These are phyloP conservation scores for Teunomyces kruisii DNA, from an alignment of 805 yeast species.

Conservation along the genomic window DNA sequence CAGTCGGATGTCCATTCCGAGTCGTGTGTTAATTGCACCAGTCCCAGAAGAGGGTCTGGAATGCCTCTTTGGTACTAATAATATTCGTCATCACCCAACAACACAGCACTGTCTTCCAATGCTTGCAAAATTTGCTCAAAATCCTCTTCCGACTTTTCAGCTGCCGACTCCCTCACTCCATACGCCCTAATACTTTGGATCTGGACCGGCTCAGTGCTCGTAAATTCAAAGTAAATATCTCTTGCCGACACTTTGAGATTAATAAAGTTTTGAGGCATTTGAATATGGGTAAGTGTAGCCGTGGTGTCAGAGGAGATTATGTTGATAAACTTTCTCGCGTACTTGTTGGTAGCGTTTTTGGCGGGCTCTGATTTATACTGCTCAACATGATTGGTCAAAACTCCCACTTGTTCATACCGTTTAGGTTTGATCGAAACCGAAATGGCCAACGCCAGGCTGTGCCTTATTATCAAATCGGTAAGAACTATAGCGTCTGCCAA, in stretches of 20 bases:
- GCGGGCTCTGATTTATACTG: slow-evolving; percentile 8
- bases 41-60: neutral
- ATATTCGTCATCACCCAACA: slow-evolving; percentile 1
- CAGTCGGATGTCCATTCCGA: neutral
- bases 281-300: slow-evolving; percentile 22
- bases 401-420: slow-evolving; percentile 14
- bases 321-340: slow-evolving; percentile 31
- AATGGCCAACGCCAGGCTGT: slow-evolving; percentile 18
- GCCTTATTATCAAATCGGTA: slow-evolving; percentile 33
- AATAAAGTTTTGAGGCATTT: slow-evolving; percentile 33
- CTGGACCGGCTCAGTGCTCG: neutral
- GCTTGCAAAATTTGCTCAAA: slow-evolving; percentile 1
- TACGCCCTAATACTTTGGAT: slow-evolving; percentile 22
- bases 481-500: slow-evolving; percentile 30
- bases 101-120: neutral
- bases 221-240: slow-evolving; percentile 34
- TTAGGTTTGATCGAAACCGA: slow-evolving; percentile 34
- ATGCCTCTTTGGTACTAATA: neutral
- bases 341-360: slow-evolving; percentile 18
- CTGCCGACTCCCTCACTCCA: slow-evolving; percentile 29
- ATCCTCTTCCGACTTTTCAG: slow-evolving; percentile 14
- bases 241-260: slow-evolving; percentile 30
- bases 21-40: neutral
- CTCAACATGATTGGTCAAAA: slow-evolving; percentile 18
- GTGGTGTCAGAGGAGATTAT: slow-evolving; percentile 15